Percentiles rank a stretch among this genome's conserved stretches.
These are phyloP conservation scores for Kwoniella mangroviensis DNA, from an alignment of 768 basidiomycete species.

Conservation along the genomic window DNA sequence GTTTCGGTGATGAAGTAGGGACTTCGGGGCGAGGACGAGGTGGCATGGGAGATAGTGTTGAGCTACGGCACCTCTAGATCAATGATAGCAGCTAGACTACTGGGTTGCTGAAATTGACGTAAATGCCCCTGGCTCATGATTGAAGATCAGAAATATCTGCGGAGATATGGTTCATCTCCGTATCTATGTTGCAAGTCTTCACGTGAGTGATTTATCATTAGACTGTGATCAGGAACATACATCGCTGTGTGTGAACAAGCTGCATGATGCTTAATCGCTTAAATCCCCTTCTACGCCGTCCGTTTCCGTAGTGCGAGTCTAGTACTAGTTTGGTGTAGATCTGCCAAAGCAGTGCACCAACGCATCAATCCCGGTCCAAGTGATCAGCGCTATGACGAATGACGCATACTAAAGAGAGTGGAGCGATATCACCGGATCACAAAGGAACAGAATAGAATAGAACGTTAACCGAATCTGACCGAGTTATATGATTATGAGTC, in stretches of 20 bases:
- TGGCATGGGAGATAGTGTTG: not conserved
- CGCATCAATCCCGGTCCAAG: not conserved
- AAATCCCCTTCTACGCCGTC: not conserved
- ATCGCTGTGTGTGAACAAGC: not conserved
- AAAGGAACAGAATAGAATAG: not conserved
- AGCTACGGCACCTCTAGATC: not conserved
- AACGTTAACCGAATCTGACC: not conserved
- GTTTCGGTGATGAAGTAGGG: not conserved
- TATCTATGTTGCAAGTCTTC: not conserved
- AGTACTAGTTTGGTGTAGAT: too few relatives aligned
- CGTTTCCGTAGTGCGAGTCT: not conserved
- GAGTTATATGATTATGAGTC: not conserved
- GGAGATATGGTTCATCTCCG: not conserved
- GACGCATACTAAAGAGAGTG: not conserved
- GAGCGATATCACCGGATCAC: conserved; percentile 8
- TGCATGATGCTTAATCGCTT: not conserved
- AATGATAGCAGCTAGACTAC: too few relatives aligned
- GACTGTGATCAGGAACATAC: not conserved
- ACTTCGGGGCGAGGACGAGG: not conserved
- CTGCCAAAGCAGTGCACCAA: not conserved
- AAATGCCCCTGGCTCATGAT: not conserved
- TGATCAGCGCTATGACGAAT: not conserved
- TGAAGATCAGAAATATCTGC: not conserved
- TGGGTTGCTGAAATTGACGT: not conserved
- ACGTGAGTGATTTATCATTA: not conserved